Conservation (phyloP, 345 rosid species). For the Punica granatum region DNA sequence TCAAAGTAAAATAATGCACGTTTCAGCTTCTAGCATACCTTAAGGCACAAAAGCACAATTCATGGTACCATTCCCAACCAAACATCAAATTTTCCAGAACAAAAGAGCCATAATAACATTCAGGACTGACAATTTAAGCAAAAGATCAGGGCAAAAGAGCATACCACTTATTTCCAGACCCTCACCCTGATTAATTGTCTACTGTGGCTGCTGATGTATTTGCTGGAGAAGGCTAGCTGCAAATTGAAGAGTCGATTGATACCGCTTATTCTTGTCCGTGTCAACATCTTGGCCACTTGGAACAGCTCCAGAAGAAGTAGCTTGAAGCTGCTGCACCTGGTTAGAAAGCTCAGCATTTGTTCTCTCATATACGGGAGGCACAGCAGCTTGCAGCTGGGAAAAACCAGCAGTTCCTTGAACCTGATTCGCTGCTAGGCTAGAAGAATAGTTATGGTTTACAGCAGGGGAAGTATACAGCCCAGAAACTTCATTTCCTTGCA, state of each 20-base stretch:
- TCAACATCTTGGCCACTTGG: slow-evolving; percentile 49
- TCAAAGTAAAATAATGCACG: neutral
- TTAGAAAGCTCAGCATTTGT: slow-evolving; percentile 33
- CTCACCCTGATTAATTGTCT: slow-evolving; percentile 31
- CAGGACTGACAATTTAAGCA: neutral
- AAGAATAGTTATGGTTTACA: slow-evolving; percentile 32
- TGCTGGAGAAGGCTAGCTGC: slow-evolving; percentile 91
- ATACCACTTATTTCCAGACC: slow-evolving; percentile 42
- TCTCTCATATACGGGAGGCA: slow-evolving; percentile 34
- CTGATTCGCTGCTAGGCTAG: slow-evolving; percentile 36
- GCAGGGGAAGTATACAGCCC: slow-evolving; percentile 31
- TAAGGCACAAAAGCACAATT: neutral
- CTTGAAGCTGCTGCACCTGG: slow-evolving; percentile 29
- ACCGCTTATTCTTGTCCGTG: slow-evolving; percentile 76
- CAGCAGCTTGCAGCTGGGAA: slow-evolving; percentile 36
- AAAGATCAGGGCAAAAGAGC: slow-evolving; percentile 3
- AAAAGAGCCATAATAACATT: neutral
- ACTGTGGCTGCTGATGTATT: slow-evolving; percentile 71
- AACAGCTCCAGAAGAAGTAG: slow-evolving; percentile 31
- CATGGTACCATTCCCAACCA: neutral
- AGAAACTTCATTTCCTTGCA: slow-evolving; percentile 36
- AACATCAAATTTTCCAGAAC: neutral
- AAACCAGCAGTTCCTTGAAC: slow-evolving; percentile 34
- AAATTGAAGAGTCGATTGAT: slow-evolving; percentile 86
- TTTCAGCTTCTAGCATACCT: neutral